Evolutionary conservation across 2,329 filamentous ascomycete genomes (phyloP).

Genomic region (Colletotrichum musae): DNA sequence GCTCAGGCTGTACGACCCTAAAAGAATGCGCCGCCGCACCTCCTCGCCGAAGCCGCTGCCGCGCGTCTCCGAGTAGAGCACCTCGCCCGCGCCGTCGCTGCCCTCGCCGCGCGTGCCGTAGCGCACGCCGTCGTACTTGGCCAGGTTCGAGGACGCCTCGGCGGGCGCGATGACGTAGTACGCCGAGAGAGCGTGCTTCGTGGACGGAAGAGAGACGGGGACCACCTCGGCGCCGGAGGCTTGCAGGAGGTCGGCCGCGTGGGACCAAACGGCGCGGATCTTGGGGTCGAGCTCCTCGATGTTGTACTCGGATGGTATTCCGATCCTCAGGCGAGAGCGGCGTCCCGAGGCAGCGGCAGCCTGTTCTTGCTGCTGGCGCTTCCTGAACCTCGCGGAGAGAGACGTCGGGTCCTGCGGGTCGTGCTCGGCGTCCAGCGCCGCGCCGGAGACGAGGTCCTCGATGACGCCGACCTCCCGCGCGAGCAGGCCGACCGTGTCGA

Average conservation of each 20-base stretch:
- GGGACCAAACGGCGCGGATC: conserved; percentile 79
- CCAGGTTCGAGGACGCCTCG: conserved; percentile 94
- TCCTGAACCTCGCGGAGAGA: conserved; percentile 69
- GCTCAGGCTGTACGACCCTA: conserved; percentile 92
- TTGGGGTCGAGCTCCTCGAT: conserved; percentile 81
- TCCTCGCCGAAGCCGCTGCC: conserved; percentile 85
- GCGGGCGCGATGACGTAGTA: conserved; percentile 97
- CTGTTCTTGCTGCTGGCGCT: conserved; percentile 54
- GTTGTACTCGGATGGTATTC: conserved; percentile 85
- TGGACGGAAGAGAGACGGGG: conserved; percentile 85
- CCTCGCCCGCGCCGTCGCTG: conserved; percentile 70
- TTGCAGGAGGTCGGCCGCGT: conserved; percentile 72
- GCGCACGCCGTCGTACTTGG: conserved; percentile 97
- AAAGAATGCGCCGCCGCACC: conserved; percentile 86
- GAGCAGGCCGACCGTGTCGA: conserved; percentile 90
- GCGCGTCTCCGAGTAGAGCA: conserved; percentile 83
- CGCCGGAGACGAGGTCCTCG: conserved; percentile 66
- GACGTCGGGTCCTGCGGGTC: conserved; percentile 85
- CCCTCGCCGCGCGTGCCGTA: conserved; percentile 77
- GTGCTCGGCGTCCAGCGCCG: conserved; percentile 63
- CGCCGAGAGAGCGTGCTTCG: conserved; percentile 86
- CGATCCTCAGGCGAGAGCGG: conserved; percentile 61
- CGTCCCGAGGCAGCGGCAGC: neutral
- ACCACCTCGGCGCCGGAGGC: conserved; percentile 79
- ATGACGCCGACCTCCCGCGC: conserved; percentile 68